These are phyloP conservation scores for Aspergillus sclerotioniger DNA, from an alignment of 495 filamentous ascomycete species.

Conservation along the genomic window DNA sequence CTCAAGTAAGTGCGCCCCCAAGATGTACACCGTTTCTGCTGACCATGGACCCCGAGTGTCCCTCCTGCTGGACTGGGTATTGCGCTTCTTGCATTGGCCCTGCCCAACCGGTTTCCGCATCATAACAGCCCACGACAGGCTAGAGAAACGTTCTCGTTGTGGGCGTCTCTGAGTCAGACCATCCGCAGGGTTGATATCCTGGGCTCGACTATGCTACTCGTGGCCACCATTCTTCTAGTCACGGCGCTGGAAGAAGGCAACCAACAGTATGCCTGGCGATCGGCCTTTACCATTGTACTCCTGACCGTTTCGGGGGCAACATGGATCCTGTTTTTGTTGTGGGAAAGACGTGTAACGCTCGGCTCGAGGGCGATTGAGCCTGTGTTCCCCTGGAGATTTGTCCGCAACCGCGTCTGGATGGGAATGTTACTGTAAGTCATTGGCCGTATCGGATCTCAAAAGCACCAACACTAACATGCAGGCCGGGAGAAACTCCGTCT, in stretches of 20 bases:
- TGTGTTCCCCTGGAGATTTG: constrained; percentile 26
- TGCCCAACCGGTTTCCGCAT: background rate
- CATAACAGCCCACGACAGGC: background rate
- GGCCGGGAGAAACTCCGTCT: no score
- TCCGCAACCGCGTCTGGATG: constrained; percentile 19
- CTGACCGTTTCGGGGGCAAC: constrained; percentile 26
- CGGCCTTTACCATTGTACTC: constrained; percentile 38
- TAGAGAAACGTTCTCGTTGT: background rate
- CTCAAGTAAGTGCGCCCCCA: no score
- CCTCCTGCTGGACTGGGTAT: no score
- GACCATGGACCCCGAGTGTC: no score
- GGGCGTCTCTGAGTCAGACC: background rate
- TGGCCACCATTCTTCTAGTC: constrained; percentile 37
- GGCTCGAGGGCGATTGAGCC: constrained; percentile 5
- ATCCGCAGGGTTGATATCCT: background rate
- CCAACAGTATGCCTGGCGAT: constrained; percentile 36
- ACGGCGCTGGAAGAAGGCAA: constrained; percentile 55
- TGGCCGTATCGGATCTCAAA: no score
- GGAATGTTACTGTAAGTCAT: background rate
- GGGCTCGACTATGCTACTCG: background rate
- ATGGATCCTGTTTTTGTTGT: constrained; percentile 17
- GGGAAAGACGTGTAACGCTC: constrained; percentile 9
- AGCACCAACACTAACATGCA: no score
- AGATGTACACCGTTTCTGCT: no score
- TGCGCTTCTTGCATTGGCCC: background rate